Evolutionary conservation across 192 early-diverging fungal genomes (phyloP).

Genomic region (Geranomyces michiganensis): DNA sequence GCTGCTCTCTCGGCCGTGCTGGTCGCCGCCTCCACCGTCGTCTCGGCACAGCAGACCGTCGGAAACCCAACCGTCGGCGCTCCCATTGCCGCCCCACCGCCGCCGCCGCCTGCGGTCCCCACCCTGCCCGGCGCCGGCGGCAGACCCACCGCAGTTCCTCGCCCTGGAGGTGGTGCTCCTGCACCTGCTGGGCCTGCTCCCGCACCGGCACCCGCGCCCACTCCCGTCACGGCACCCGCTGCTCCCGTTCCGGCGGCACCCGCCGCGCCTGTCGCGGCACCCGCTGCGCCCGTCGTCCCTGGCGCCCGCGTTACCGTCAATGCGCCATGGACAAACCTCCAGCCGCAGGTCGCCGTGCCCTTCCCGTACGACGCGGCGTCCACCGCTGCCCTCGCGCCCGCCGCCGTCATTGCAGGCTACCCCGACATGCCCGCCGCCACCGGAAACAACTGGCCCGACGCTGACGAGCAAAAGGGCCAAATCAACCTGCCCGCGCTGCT

Average conservation of each 20-base stretch:
- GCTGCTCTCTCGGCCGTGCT: no score
- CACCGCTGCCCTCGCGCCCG: not conserved
- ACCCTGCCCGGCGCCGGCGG: no score
- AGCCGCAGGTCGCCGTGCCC: not conserved
- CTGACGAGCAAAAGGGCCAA: not conserved
- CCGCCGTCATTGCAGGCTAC: not conserved
- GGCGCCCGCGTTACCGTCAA: no score
- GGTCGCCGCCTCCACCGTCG: no score
- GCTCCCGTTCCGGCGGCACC: slow-evolving; percentile 7
- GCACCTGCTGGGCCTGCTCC: not conserved
- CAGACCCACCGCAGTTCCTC: no score
- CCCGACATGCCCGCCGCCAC: slow-evolving; percentile 22
- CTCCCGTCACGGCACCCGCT: not conserved
- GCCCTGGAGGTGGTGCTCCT: not conserved
- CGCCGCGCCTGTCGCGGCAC: no score
- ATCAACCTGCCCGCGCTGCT: slow-evolving; percentile 17
- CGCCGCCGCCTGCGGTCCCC: no score
- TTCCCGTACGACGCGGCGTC: not conserved
- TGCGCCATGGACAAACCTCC: no score
- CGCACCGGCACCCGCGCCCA: no score
- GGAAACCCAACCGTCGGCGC: slow-evolving; percentile 13
- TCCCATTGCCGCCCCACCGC: slow-evolving; percentile 1
- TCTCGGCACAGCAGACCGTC: no score
- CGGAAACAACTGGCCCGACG: slow-evolving; percentile 25
- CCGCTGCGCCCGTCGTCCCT: not conserved